A percentile compares a stretch with the other conserved stretches of the same genome.
These are phyloP conservation scores for Rhynchosporium graminicola DNA, from an alignment of 2,329 filamentous ascomycete genomes.

Conservation along the genomic window DNA sequence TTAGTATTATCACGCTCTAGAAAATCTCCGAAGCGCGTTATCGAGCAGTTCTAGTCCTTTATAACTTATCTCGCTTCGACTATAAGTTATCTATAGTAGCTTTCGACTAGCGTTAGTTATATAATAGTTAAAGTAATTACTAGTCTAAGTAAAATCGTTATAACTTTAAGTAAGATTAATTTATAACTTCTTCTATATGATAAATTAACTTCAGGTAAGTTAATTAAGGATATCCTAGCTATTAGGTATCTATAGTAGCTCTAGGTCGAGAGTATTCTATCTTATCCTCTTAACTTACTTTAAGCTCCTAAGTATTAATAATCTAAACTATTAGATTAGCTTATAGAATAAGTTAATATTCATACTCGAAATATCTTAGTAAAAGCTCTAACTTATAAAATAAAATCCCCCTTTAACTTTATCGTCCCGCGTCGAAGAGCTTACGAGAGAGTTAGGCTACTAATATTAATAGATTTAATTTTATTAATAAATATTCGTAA, in stretches of 20 bases:
- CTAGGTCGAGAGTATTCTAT: conserved; percentile 3
- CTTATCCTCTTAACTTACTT: conserved; percentile 11
- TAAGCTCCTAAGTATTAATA: conserved; percentile 21
- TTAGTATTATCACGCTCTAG: conserved; percentile 1
- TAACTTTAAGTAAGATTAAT: conserved; percentile 1
- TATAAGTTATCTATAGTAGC: not conserved
- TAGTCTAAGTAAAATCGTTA: not conserved
- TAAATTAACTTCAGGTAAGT: not conserved
- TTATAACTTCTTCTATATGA: not conserved
- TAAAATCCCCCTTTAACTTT: conserved; percentile 15
- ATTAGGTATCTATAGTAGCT: not conserved
- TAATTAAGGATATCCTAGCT: conserved; percentile 15
- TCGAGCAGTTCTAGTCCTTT: conserved; percentile 1
- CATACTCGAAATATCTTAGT: conserved; percentile 21
- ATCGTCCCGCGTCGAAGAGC: conserved; percentile 23
- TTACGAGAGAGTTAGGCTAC: conserved; percentile 25
- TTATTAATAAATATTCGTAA: conserved; percentile 27
- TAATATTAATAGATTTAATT: conserved; percentile 26
- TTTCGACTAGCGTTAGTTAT: not conserved
- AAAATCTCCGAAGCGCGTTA: not conserved
- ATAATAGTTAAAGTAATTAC: not conserved
- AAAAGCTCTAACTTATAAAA: conserved; percentile 22
- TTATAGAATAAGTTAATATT: conserved; percentile 23
- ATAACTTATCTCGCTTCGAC: not conserved
- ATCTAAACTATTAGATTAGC: conserved; percentile 24